phyloP scores from a whole-genome alignment of 352 stramenopile species.

The Phytophthora pini region DNA sequence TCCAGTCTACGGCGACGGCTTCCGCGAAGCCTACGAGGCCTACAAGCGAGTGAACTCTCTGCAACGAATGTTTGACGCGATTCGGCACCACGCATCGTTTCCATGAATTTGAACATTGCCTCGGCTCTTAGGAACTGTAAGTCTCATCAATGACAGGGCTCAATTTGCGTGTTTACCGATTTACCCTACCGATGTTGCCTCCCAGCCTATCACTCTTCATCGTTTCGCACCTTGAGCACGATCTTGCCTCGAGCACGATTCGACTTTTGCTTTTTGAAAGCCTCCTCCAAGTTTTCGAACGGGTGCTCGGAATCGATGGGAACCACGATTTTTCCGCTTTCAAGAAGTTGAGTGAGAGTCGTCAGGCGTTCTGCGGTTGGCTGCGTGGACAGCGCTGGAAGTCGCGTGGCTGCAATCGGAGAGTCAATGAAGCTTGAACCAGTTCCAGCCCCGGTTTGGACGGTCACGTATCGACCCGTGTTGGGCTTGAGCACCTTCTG shows the following conservation, averaged over 20 bases:
- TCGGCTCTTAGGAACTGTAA: constrained; percentile 8
- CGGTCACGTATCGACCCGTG: background rate
- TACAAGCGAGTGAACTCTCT: constrained; percentile 75
- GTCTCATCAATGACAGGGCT: constrained; percentile 5
- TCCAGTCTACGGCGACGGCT: constrained; percentile 71
- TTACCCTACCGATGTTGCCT: no score
- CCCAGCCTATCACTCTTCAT: background rate
- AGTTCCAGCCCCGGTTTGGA: background rate
- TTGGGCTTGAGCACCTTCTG: background rate
- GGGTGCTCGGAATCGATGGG: background rate
- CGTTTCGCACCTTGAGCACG: background rate
- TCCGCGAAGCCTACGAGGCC: constrained; percentile 63
- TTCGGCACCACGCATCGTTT: constrained; percentile 53
- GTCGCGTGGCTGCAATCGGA: background rate
- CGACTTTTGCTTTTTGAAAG: background rate
- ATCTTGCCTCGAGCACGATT: background rate
- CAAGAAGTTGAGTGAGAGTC: background rate
- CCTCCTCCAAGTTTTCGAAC: background rate
- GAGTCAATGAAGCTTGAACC: background rate
- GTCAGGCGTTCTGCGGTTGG: background rate
- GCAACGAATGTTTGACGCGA: constrained; percentile 68
- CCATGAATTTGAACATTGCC: constrained; percentile 28
- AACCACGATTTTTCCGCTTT: background rate
- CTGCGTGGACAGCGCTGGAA: background rate
- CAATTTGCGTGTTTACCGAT: background rate